Evolutionary conservation across 1,284 basidiomycete species (phyloP).

Genomic region (Marasmius fiardii): DNA sequence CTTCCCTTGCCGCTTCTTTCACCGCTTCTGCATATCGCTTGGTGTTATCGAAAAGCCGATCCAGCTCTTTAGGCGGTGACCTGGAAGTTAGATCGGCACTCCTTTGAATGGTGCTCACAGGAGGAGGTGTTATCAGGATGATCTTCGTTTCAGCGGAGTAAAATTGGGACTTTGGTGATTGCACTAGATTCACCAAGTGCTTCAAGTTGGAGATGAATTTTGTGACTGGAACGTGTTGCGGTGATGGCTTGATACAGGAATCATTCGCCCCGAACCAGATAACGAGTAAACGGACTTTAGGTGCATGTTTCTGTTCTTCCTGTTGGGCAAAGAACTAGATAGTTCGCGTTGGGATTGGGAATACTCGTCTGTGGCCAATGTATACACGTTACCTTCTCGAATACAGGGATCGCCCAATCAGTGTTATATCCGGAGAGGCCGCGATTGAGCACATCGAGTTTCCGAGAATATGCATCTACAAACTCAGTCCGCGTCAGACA

Average conservation of each 20-base stretch:
- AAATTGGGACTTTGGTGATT: constrained; percentile 55
- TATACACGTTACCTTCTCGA: constrained; percentile 60
- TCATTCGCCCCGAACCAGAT: constrained; percentile 94
- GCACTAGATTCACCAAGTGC: constrained; percentile 60
- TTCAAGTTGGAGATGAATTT: constrained; percentile 67
- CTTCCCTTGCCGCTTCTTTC: constrained; percentile 51
- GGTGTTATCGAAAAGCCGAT: constrained; percentile 62
- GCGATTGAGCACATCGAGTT: constrained; percentile 81
- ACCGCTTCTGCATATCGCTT: constrained; percentile 70
- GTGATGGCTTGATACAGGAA: constrained; percentile 53
- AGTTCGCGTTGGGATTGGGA: background rate
- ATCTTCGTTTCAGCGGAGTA: constrained; percentile 76
- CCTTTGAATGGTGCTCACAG: constrained; percentile 65
- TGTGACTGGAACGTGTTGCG: constrained; percentile 70
- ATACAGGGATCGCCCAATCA: constrained; percentile 76
- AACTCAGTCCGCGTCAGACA: background rate
- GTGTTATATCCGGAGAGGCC: constrained; percentile 83
- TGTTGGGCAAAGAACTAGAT: constrained; percentile 54
- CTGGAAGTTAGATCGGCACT: constrained; percentile 42
- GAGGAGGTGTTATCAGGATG: constrained; percentile 82
- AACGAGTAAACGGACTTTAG: constrained; percentile 69
- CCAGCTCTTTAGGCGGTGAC: constrained; percentile 41
- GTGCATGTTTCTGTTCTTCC: constrained; percentile 43
- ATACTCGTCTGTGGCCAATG: no score
- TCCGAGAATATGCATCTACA: constrained; percentile 71